Base-by-base conservation (phyloP, 805 yeast species). In the Pichia occidentalis region DNA sequence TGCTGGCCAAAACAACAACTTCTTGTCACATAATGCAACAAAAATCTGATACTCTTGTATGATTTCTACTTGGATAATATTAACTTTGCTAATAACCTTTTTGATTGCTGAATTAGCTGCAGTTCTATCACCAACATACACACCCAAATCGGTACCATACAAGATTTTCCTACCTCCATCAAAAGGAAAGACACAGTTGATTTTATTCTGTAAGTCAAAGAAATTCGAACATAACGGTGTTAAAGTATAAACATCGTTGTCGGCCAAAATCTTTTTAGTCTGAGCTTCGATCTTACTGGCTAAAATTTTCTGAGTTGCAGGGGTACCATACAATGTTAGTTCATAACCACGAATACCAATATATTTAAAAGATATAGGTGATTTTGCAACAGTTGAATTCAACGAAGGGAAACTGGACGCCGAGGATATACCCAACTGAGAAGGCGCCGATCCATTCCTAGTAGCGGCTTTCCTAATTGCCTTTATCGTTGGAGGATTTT, bases 151-250 rank as follows among this genome's bases (percentile, higher is more conserved):
- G 0, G 97, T 87, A 29, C 97, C 97, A 53, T 85, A 88, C 24
- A 92, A 59, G 47, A 88, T 63, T 55, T 88, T 85, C 47, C 95
- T 74, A 16, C 97, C 97, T 37, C 96, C 96, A 54, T 92, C 95
- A 58, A 85, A 82, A 24, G 96, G 95, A 27, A 84, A 87, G 21
- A 87, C 90, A 65, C 97, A 87, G 54, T 85, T 87, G 50, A 90
- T 84, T 44, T 82, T 75, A 54, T 88, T 77, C 16, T 69, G 70
- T 34, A 78, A 75, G 47, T 77, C 86, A 59, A 88, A 88, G 52
- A 77, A 76, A 44, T 82, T 70, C 18, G 85, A 79, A 46, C 82
- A 84, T 39, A 85, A 68, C 44, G 86, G 81, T 13, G 80, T 77
- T 46, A 81, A 64, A 1, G 92, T 79, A 59, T 83, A 87, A 45